Conservation (phyloP, 2,329 filamentous ascomycete species). For the Phialophora expanda region DNA sequence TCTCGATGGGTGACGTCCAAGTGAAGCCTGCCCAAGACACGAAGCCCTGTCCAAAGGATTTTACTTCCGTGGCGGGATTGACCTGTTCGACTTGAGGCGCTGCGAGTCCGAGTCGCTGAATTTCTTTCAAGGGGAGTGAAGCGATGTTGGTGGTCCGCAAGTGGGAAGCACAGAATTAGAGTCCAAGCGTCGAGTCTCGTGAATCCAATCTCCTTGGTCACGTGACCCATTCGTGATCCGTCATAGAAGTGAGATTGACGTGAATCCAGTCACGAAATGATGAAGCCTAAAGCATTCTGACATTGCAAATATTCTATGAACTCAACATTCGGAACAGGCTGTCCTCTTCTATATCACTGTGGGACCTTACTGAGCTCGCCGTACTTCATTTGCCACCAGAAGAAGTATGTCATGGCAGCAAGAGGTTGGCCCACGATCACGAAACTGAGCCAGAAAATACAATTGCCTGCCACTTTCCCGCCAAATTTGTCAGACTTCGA, state of each 20-base stretch:
- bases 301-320: neutral
- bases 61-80: neutral
- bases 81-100: neutral
- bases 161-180: neutral
- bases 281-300: neutral
- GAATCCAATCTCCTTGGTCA: neutral
- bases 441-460: constrained; percentile 95
- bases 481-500: constrained; percentile 79
- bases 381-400: constrained; percentile 98
- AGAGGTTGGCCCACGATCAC: constrained; percentile 94
- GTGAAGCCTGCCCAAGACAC: neutral
- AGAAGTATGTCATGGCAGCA: constrained; percentile 91
- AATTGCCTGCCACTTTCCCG: constrained; percentile 78
- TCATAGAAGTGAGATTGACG: neutral
- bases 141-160: neutral
- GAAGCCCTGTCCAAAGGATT: neutral
- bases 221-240: no score
- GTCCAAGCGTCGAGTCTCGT: neutral
- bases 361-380: constrained; percentile 67
- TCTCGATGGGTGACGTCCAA: neutral
- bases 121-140: neutral
- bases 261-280: neutral
- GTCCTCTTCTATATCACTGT: neutral
- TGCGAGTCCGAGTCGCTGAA: neutral
- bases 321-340: neutral